Base-by-base conservation (phyloP, 805 yeast species). In the Candida odintsovae region DNA sequence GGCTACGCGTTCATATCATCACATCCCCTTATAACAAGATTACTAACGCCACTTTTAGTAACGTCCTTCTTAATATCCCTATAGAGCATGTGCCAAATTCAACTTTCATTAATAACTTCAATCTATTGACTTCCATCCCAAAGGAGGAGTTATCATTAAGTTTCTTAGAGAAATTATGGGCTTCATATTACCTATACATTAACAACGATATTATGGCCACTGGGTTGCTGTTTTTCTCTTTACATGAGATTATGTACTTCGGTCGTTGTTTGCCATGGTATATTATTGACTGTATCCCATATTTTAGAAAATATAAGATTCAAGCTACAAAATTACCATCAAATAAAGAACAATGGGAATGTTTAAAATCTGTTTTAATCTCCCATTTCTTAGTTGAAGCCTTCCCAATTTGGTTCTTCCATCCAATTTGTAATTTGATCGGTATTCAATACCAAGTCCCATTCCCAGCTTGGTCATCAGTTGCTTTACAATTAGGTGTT, bases 351-450 rank as follows among this genome's bases (percentile, higher is more conserved):
- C 97, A 92, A 66, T 81, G 95, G 90, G 90, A 87, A 67, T 92
- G 99, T 68, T 73, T 88, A 57, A 86, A 87, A 66, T 72, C 86
- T 25, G 97, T 92, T 28, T 69, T 94, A 46, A 77, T 81, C 42
- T 85, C 95, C 3, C 99, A 92, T 70, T 82, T 90, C 67, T 68
- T 92, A 52, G 95, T 92, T 43, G 99, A 92, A 73, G 96, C 96
- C 6, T 73, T 94, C 51, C 98, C 97, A 47, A 94, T 92, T 56
- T 92, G 97, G 96, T 83, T 90, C 43, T 92, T 92, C 81, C 97
- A 92, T 67, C 96, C 97, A 51, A 70, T 92, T 62, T 88, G 97
- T 70, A 80, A 82, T 59, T 73, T 75, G 57, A 75, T 92, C 52
- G 95, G 95, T 51, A 86, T 94, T 56, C 68, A 82, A 12, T 78